These are phyloP conservation scores for Mortierella sp. DNA, from an alignment of 371 early-diverging fungal species.

Conservation along the genomic window DNA sequence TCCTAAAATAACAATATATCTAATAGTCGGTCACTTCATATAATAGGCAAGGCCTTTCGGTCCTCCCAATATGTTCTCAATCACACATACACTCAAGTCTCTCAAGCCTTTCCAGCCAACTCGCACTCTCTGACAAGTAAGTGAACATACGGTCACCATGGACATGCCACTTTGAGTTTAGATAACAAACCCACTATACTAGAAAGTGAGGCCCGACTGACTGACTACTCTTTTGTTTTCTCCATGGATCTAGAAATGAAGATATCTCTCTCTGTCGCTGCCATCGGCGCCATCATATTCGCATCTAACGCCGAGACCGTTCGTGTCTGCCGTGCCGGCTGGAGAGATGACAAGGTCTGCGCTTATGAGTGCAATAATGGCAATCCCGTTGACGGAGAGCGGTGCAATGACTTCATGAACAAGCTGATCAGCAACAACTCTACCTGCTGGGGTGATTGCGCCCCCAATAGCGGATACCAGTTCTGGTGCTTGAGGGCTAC, in stretches of 20 bases:
- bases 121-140: too few relatives aligned
- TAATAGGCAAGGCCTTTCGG: too few relatives aligned
- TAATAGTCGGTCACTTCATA: too few relatives aligned
- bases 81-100: too few relatives aligned
- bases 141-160: too few relatives aligned
- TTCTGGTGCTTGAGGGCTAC: too few relatives aligned
- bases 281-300: background rate
- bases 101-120: too few relatives aligned
- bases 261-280: background rate
- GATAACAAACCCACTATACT: too few relatives aligned
- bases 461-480: background rate
- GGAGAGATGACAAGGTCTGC: conserved; percentile 2
- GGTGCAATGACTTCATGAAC: background rate
- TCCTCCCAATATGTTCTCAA: too few relatives aligned
- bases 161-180: too few relatives aligned
- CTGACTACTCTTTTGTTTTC: background rate
- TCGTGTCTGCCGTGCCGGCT: background rate
- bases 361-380: conserved; percentile 3
- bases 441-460: conserved; percentile 2
- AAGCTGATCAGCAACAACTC: background rate
- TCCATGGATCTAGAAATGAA: background rate
- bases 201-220: too few relatives aligned
- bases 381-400: background rate
- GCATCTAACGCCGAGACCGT: background rate
- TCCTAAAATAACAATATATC: too few relatives aligned